Percentiles rank a stretch among this genome's conserved stretches.
Conservation (phyloP, 2,329 filamentous ascomycete species). For the Paramyrothecium sp. region DNA sequence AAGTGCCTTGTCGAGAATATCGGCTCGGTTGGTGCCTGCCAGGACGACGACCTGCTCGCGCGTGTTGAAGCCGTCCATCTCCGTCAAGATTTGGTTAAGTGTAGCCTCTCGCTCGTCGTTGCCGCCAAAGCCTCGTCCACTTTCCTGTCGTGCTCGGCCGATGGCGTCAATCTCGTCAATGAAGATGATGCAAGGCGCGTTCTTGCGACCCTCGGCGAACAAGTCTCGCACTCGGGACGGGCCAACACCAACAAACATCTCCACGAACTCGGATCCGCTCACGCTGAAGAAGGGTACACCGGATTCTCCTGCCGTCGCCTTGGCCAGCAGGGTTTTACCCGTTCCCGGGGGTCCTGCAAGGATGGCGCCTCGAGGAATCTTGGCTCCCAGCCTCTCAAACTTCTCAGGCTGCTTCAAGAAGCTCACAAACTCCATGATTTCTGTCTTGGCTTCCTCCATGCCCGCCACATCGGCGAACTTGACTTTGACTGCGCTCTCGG, state of each 20-base stretch:
- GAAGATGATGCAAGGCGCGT: slow-evolving; percentile 97
- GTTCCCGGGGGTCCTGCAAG: slow-evolving; percentile 97
- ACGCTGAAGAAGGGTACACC: slow-evolving; percentile 98
- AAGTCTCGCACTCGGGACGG: slow-evolving; percentile 92
- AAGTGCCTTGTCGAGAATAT: slow-evolving; percentile 90
- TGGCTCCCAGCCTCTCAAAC: slow-evolving; percentile 92
- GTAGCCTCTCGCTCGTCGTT: slow-evolving; percentile 98
- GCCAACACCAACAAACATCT: slow-evolving; percentile 99
- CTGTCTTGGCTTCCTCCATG: slow-evolving; percentile 95
- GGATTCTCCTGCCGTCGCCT: slow-evolving; percentile 96
- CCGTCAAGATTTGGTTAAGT: slow-evolving; percentile 95
- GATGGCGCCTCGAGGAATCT: slow-evolving; percentile 96
- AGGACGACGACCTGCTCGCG: slow-evolving; percentile 94
- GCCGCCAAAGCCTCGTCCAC: slow-evolving; percentile 70
- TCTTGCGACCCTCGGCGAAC: slow-evolving; percentile 92
- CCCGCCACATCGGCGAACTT: slow-evolving; percentile 97
- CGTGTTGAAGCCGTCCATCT: slow-evolving; percentile 99
- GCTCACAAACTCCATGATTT: slow-evolving; percentile 99
- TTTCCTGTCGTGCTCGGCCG: slow-evolving; percentile 82
- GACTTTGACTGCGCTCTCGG: slow-evolving; percentile 93
- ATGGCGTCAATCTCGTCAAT: slow-evolving; percentile 99
- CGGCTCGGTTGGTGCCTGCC: slow-evolving; percentile 92
- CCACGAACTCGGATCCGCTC: slow-evolving; percentile 97
- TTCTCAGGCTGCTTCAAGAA: slow-evolving; percentile 92
- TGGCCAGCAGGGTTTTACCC: slow-evolving; percentile 95